Base-by-base conservation (phyloP, 2,329 filamentous ascomycete species). In the Byssochlamys sp. region DNA sequence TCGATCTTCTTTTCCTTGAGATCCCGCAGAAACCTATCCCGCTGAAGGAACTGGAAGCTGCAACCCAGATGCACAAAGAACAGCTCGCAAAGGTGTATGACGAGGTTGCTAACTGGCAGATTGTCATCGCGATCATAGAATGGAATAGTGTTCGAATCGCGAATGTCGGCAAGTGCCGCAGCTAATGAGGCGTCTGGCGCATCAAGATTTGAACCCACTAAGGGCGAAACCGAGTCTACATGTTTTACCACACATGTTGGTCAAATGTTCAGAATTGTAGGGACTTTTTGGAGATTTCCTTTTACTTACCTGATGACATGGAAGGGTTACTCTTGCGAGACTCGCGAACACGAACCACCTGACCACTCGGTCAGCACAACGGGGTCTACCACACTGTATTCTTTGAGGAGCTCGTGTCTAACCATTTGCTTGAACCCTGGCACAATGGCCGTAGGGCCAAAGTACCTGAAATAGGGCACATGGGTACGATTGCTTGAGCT, bases 381-480 rank as follows among this genome's bases (percentile, higher is more conserved):
- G 24, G 50, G 6, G 14, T 45, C 14, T 19, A 45, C 19, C 39
- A 45, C n/a, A 45, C 14, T 45, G 7, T n/a, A 45, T 19, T 6
- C 2, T 14, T 29, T 28, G 6, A 51, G 6, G n/a, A 33, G n/a
- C 31, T 19, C 33, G 51, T 19, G 19, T 52, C 64, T 24, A 27
- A 95, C 89, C 89, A 95, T 95, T 71, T 95, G 90, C 73, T 95
- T 95, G 75, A 91, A 95, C 25, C 90, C 90, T 1, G 90, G 90
- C 55, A 94, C 89, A 67, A 95, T 95, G 61, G 90, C 91, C 0
- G 91, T 95, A 0, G 90, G 89, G 0, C 90, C 91, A 69, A 95
- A 94, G 72, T 94, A 95, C 59, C 91, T 81, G 66, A 95, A 95
- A 70, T 94, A 96, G 0, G 90, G 90, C 61, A 95, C 89, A 56